Evolutionary conservation across 306 rosid genomes (phyloP).

Genomic region (Trifolium pratense): DNA sequence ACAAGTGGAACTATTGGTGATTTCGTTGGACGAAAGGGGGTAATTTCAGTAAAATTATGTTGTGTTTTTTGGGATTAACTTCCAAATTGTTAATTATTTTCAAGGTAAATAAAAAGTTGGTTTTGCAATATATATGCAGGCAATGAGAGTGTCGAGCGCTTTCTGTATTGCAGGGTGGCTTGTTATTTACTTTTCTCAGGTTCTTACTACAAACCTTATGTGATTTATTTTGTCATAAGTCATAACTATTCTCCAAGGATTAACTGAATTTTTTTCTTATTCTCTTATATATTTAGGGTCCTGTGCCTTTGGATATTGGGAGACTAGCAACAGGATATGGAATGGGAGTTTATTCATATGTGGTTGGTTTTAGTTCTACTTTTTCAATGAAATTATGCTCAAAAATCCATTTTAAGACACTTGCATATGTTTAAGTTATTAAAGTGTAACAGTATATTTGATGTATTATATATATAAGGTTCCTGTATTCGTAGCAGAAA

Average conservation of each 20-base stretch:
- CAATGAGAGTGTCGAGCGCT: slow-evolving; percentile 80
- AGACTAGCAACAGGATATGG: slow-evolving; percentile 96
- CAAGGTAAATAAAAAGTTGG: background rate
- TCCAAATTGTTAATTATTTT: background rate
- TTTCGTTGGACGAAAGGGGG: slow-evolving; percentile 83
- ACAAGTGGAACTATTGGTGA: slow-evolving; percentile 85
- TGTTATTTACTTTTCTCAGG: slow-evolving; percentile 81
- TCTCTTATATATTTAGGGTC: slow-evolving; percentile 52
- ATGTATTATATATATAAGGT: slow-evolving; percentile 58
- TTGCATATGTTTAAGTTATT: slow-evolving; percentile 20
- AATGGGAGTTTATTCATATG: slow-evolving; percentile 93
- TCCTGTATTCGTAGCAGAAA: slow-evolving; percentile 87
- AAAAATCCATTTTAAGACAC: slow-evolving; percentile 11
- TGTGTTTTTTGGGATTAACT: slow-evolving; percentile 17
- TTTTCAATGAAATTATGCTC: slow-evolving; percentile 25
- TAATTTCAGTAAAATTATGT: slow-evolving; percentile 40
- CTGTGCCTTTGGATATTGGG: slow-evolving; percentile 75
- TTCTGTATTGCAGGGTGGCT: slow-evolving; percentile 86
- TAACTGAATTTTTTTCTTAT: no score
- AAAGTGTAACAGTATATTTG: slow-evolving; percentile 14
- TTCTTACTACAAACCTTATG: slow-evolving; percentile 35
- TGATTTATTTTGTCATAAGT: slow-evolving; percentile 19
- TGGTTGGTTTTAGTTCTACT: slow-evolving; percentile 54
- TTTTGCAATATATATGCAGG: slow-evolving; percentile 59
- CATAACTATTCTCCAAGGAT: slow-evolving; percentile 13